Evolutionary conservation across 2,329 filamentous ascomycete species (phyloP).

Genomic region (Pseudocercospora fijiensis): DNA sequence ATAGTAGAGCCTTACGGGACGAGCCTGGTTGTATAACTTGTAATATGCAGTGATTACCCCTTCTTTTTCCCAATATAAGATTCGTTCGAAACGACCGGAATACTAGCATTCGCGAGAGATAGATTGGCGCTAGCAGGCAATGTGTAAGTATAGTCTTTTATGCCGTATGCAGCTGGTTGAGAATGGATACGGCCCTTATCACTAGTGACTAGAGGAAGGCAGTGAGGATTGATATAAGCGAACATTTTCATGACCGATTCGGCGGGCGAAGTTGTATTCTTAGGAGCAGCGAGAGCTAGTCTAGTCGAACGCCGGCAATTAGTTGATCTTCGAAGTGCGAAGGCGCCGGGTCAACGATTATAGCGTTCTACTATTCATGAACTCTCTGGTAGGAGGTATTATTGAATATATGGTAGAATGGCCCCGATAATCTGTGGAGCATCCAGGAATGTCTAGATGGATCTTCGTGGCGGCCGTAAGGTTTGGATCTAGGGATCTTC

Average conservation of each 20-base stretch:
- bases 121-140: slow-evolving; percentile 5
- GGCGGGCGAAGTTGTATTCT: slow-evolving; percentile 5
- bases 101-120: slow-evolving; percentile 14
- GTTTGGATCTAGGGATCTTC: slow-evolving; percentile 2
- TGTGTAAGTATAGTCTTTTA: slow-evolving; percentile 15
- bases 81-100: slow-evolving; percentile 1
- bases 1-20: no score
- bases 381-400: slow-evolving; percentile 7
- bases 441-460: slow-evolving; percentile 7
- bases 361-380: slow-evolving; percentile 16
- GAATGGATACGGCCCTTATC: neutral
- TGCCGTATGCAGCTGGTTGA: slow-evolving; percentile 14
- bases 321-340: slow-evolving; percentile 2
- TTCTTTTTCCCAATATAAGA: no score
- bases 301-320: slow-evolving; percentile 6
- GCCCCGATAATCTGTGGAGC: slow-evolving; percentile 18
- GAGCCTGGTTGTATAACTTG: no score
- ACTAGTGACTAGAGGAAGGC: slow-evolving; percentile 9
- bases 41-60: no score
- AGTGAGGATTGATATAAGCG: slow-evolving; percentile 7
- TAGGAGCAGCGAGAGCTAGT: neutral
- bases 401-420: slow-evolving; percentile 19
- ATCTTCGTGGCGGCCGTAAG: neutral
- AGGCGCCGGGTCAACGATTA: neutral
- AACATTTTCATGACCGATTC: slow-evolving; percentile 13